Conservation (phyloP, 2,329 filamentous ascomycete species). For the Sporothrix dimorphospora region DNA sequence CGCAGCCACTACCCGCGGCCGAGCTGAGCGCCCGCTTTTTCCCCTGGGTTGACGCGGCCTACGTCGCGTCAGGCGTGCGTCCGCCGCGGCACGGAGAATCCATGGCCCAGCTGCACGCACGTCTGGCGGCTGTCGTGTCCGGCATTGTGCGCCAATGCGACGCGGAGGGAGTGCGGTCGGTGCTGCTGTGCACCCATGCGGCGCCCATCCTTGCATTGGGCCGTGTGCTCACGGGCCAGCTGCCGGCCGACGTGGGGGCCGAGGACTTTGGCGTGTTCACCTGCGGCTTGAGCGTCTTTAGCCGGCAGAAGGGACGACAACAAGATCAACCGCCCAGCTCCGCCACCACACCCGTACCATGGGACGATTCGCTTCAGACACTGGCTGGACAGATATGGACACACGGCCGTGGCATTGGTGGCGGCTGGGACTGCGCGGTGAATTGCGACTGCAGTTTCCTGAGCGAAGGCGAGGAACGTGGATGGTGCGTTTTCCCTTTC, state of each 20-base stretch:
- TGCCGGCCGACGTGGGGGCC: constrained; percentile 70
- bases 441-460: constrained; percentile 63
- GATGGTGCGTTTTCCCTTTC: constrained; percentile 34
- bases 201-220: constrained; percentile 87
- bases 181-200: constrained; percentile 87
- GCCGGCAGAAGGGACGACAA: constrained; percentile 37
- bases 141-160: constrained; percentile 75
- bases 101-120: constrained; percentile 76
- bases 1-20: constrained; percentile 61
- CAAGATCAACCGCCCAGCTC: background rate
- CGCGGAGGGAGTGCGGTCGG: constrained; percentile 64
- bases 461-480: constrained; percentile 34
- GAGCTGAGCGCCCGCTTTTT: constrained; percentile 71
- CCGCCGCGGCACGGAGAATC: constrained; percentile 78
- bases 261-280: constrained; percentile 88
- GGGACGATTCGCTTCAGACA: constrained; percentile 32
- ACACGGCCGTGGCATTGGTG: constrained; percentile 64
- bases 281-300: constrained; percentile 73
- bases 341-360: constrained; percentile 21
- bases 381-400: constrained; percentile 52
- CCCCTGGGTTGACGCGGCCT: constrained; percentile 56
- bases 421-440: constrained; percentile 76
- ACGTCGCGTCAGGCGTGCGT: constrained; percentile 59
- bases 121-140: constrained; percentile 70
- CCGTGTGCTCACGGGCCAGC: constrained; percentile 74